These are phyloP conservation scores for Sclerotinia subarctica DNA, from an alignment of 2,329 filamentous ascomycete species.

Conservation along the genomic window DNA sequence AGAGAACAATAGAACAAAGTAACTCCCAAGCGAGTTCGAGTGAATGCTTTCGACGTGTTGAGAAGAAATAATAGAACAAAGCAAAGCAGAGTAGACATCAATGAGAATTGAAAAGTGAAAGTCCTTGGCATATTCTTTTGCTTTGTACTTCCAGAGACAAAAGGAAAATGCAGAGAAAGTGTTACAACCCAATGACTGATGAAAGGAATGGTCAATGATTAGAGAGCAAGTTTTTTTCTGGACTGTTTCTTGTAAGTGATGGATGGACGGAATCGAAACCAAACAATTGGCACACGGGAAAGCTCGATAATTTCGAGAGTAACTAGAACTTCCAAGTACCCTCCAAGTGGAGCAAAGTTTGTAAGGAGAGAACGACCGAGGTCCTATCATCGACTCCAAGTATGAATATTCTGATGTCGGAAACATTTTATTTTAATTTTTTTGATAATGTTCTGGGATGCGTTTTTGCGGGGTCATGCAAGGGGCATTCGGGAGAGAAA, in stretches of 20 bases:
- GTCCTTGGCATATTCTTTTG: slow-evolving; percentile 2
- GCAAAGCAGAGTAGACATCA: background rate
- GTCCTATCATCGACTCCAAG: slow-evolving; percentile 10
- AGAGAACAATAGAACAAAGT: slow-evolving; percentile 9
- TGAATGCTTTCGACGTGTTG: slow-evolving; percentile 3
- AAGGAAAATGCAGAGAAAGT: background rate
- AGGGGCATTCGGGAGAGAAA: background rate
- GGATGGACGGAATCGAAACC: background rate
- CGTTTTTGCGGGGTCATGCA: slow-evolving; percentile 15
- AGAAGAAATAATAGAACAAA: slow-evolving; percentile 3
- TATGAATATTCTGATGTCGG: slow-evolving; percentile 14
- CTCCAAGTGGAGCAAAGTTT: background rate
- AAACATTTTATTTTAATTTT: too few relatives aligned
- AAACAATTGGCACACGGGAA: slow-evolving; percentile 11
- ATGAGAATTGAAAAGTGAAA: background rate
- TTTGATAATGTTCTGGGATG: background rate
- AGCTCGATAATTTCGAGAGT: background rate
- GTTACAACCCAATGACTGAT: background rate
- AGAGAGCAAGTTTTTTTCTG: background rate
- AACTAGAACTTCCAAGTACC: background rate
- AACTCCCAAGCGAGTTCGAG: slow-evolving; percentile 4
- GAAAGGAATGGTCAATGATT: slow-evolving; percentile 1
- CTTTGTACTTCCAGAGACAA: slow-evolving; percentile 16
- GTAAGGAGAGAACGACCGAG: slow-evolving; percentile 3
- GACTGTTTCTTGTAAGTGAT: slow-evolving; percentile 9